Evolutionary conservation across 2,329 filamentous ascomycete species (phyloP), one percentile per base, ranked within the genome.

Genomic region (Colletotrichum lini): DNA sequence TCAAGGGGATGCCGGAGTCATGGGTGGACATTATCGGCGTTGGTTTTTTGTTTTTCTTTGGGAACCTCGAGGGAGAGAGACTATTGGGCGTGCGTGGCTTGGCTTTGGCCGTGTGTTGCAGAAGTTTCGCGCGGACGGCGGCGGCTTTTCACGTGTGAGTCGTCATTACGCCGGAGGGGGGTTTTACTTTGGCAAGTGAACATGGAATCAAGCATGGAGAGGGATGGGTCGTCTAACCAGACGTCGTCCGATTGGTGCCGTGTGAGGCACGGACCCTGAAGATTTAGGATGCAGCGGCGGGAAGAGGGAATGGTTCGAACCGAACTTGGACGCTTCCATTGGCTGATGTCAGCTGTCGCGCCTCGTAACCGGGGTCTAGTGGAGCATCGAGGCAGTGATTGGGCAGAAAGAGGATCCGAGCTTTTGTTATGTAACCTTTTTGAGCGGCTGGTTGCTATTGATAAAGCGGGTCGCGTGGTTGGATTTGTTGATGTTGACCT

Each of bases 1-100:
- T 79, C 66, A 92, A 81, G 8, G 85, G 82, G 53, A 90, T 87
- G 57, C 84, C 85, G n/a, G 78, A 75, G 9, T 77, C 76, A 75
- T 89, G 87, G 66, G 77, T 85, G n/a, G 86, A 82, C 86, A 89
- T 83, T 42, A 23, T 54, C 57, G 16, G 49, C 8, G 15, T 35
- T 26, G 23, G 30, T 4, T 15, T 15, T 23, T 18, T 21, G 26
- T 38, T 10, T 10, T 38, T 38, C 5, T 35, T 35, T 35, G 30
- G 35, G 8, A 38, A 10, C 9, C 9, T 10, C 2, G 35, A 38
- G 9, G 35, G 35, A 38, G 35, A 9, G n/a, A 50, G 44, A 15
- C 40, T 42, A 6, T n/a, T 21, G 23, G 16, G 5, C 26, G 26
- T 18, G 38, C 23, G 15, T 57, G 18, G 53, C 26, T 40, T 40